Evolutionary conservation across 2,329 filamentous ascomycete genomes (phyloP), one percentile per base, ranked within the genome.

Genomic region (Gaeumannomyces sp.): DNA sequence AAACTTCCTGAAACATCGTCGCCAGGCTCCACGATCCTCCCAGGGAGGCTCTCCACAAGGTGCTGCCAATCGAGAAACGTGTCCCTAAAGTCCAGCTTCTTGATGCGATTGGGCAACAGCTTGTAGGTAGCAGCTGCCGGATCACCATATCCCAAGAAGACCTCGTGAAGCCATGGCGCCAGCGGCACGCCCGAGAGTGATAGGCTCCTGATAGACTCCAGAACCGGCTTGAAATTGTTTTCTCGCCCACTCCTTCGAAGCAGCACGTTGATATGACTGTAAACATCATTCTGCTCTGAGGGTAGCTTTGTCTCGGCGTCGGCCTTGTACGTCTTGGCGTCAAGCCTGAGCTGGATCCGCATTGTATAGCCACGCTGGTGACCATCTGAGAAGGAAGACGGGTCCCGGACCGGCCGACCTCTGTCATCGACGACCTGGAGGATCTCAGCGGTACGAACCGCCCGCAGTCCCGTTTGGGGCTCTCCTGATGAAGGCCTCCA

Each of bases 1-100:
- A 96, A 95, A 71, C 89, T 92, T 53, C 86, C 85, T 60, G 85
- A 82, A 31, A 87, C 85, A 67, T 89, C 86, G 59, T 89, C 88
- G 45, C 88, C 86, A 50, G 92, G 90, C 73, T 97, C 92, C 65
- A 98, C 84, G 4, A 85, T 91, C 78, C 90, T 94, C 28, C 91
- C 92, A n/a, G 93, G 91, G 67, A 97, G 83, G 72, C 92, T 95
- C 75, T 95, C 92, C 59, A 94, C 84, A 50, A 99, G 82, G 79
- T 99, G 96, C 71, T 96, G 88, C 93, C 94, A 98, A 77, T 97
- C 88, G 66, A 98, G 77, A 74, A 99, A 97, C 0, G 95, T 98
- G 73, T 99, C 96, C 64, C 93, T 85, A 74, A 93, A 97, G 75
- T 99, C 93, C 64, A 99, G 81, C 64, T 85, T 91, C 71, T 87